Evolutionary conservation across 1,284 basidiomycete species (phyloP).

Genomic region (Fomitopsis schrenkii): DNA sequence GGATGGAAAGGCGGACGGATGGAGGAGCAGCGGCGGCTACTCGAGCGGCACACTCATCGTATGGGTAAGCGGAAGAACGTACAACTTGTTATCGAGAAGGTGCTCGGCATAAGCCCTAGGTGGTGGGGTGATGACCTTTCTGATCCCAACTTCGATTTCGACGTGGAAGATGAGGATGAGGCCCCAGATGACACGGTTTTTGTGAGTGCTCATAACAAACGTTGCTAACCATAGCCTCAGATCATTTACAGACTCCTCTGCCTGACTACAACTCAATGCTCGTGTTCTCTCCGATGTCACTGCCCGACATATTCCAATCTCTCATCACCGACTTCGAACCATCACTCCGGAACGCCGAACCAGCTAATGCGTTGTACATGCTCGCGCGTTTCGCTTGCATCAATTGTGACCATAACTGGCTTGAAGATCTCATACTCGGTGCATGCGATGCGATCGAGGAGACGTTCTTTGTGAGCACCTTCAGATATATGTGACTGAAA

Average conservation of each 20-base stretch:
- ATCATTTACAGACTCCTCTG: conserved; percentile 50
- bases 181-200: conserved; percentile 35
- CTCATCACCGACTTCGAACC: conserved; percentile 72
- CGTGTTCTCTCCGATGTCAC: conserved; percentile 78
- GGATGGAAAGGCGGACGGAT: conserved; percentile 69
- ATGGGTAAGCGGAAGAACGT: conserved; percentile 48
- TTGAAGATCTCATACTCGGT: conserved; percentile 89
- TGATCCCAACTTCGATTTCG: conserved; percentile 30
- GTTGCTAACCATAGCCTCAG: conserved; percentile 2
- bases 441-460: conserved; percentile 92
- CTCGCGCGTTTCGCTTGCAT: conserved; percentile 85
- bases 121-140: conserved; percentile 62
- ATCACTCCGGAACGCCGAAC: conserved; percentile 67
- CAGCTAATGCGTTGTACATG: conserved; percentile 80
- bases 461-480: conserved; percentile 75
- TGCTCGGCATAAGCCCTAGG: conserved; percentile 49
- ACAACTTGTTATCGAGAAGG: conserved; percentile 49
- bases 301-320: conserved; percentile 78
- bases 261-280: conserved; percentile 82
- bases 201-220: conserved; percentile 36
- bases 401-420: conserved; percentile 82
- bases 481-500: not conserved
- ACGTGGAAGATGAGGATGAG: conserved; percentile 43
- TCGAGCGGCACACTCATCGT: conserved; percentile 56
- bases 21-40: conserved; percentile 53